These are phyloP conservation scores for Artemisia argyi DNA, from an alignment of 129 eudicot species.

Conservation along the genomic window DNA sequence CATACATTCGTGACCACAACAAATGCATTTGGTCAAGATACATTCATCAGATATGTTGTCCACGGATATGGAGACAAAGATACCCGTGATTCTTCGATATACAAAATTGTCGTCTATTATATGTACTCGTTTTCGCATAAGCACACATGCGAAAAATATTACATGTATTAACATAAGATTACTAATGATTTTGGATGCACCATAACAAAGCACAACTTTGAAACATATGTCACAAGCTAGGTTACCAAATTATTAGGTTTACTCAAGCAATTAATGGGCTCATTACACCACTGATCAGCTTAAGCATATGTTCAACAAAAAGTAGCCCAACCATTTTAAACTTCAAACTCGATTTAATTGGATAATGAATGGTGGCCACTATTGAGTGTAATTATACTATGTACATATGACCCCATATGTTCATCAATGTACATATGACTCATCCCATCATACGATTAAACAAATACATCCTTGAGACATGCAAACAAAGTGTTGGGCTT, in stretches of 20 bases:
- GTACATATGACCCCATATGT: constrained; percentile 38
- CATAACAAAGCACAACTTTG: background rate
- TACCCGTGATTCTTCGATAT: background rate
- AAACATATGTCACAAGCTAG: background rate
- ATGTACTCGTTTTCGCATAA: background rate
- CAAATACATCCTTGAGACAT: constrained; percentile 33
- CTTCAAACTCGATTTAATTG: constrained; percentile 17
- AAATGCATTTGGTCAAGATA: too few relatives aligned
- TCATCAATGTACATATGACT: constrained; percentile 27
- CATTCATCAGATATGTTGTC: too few relatives aligned
- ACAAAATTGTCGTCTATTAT: background rate
- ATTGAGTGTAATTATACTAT: constrained; percentile 26
- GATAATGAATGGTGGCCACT: constrained; percentile 19
- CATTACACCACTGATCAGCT: constrained; percentile 18
- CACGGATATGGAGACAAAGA: too few relatives aligned
- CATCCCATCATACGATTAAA: constrained; percentile 36
- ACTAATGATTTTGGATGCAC: background rate
- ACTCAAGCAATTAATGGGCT: constrained; percentile 5
- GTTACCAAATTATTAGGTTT: background rate
- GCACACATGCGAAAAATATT: background rate
- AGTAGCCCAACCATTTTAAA: constrained; percentile 24
- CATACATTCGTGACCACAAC: too few relatives aligned
- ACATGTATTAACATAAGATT: background rate
- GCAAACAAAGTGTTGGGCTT: constrained; percentile 40
- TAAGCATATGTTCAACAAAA: constrained; percentile 1